A percentile compares a stretch with the other conserved stretches of the same genome.
phyloP scores from a whole-genome alignment of 75 land plant species.

The Picea sitchensis region DNA sequence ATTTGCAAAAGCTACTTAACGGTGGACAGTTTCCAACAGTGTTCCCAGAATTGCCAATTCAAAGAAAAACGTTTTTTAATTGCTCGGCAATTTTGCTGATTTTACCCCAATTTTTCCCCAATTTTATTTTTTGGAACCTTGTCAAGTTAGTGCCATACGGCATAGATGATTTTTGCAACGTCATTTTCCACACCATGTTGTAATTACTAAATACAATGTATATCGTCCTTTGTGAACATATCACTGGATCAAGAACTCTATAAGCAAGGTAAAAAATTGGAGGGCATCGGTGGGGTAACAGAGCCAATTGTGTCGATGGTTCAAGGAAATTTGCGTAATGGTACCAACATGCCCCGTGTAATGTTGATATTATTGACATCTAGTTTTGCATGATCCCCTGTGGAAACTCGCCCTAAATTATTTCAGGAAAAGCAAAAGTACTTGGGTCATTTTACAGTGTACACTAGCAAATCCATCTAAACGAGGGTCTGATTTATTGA shows the following conservation, averaged over 20 bases:
- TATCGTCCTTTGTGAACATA: not conserved
- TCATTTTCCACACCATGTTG: not conserved
- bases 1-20: not conserved
- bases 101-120: too few species aligned
- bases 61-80: too few species aligned
- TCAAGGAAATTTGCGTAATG: not conserved
- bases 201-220: not conserved
- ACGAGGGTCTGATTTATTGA: too few species aligned
- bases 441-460: not conserved
- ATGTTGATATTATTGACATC: not conserved
- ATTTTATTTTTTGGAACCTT: too few species aligned
- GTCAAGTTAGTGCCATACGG: too few species aligned
- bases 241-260: constrained; percentile 1
- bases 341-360: not conserved
- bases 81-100: too few species aligned
- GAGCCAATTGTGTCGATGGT: not conserved
- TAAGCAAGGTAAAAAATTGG: not conserved
- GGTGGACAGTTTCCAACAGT: not conserved
- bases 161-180: too few species aligned
- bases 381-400: not conserved
- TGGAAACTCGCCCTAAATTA: not conserved
- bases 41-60: too few species aligned
- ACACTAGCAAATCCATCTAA: not conserved
- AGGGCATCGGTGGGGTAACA: not conserved
- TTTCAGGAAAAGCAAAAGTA: not conserved